Conservation (phyloP, 768 basidiomycete genomes). For the Agrocybe praecox region DNA sequence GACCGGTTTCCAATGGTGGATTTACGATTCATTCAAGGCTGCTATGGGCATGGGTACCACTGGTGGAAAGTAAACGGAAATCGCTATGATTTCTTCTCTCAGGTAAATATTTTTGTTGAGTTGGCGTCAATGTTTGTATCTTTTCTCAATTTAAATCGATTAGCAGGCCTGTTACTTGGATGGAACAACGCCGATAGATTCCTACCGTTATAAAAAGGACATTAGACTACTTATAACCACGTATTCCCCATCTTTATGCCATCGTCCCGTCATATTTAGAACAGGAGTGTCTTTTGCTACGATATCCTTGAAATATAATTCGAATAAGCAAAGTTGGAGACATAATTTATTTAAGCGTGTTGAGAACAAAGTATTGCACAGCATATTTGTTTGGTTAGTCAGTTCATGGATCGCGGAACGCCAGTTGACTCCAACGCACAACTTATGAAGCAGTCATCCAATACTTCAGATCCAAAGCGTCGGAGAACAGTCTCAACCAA, state of each 20-base stretch:
- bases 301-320: constrained; percentile 9
- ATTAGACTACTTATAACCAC: constrained; percentile 21
- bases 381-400: background rate
- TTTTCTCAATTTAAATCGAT: background rate
- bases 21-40: constrained; percentile 86
- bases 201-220: constrained; percentile 23
- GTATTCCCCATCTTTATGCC: constrained; percentile 15
- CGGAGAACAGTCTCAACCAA: background rate
- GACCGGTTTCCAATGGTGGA: constrained; percentile 92
- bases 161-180: constrained; percentile 2
- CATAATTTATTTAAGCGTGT: background rate
- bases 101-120: too few relatives aligned
- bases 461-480: background rate
- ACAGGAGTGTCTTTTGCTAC: constrained; percentile 5
- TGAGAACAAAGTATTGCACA: background rate
- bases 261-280: constrained; percentile 16
- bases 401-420: background rate
- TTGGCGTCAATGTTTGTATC: too few relatives aligned
- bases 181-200: constrained; percentile 11
- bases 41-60: constrained; percentile 87
- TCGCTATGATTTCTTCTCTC: constrained; percentile 2
- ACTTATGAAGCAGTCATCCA: background rate
- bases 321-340: background rate
- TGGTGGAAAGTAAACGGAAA: constrained; percentile 72
- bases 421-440: background rate